phyloP scores from a whole-genome alignment of 345 rosid species.

The Arabis hirsuta region DNA sequence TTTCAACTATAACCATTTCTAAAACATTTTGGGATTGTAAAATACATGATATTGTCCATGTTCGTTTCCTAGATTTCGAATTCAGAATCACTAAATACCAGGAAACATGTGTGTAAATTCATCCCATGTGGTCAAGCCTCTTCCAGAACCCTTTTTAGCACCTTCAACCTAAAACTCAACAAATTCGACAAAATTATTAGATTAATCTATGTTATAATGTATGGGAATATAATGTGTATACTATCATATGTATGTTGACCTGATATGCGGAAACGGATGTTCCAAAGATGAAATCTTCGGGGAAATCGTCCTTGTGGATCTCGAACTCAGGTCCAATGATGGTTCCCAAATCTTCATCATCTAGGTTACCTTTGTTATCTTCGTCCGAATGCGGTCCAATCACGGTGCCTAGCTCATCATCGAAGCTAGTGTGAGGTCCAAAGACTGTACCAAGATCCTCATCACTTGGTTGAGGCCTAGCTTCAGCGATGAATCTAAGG shows the following conservation, averaged over 20 bases:
- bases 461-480: slow-evolving; percentile 41
- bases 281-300: slow-evolving; percentile 40
- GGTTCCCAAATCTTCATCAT: not conserved
- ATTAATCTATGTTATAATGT: not conserved
- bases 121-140: slow-evolving; percentile 46
- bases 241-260: slow-evolving; percentile 14
- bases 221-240: not conserved
- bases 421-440: slow-evolving; percentile 33
- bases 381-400: slow-evolving; percentile 29
- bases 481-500: slow-evolving; percentile 37
- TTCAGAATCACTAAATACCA: slow-evolving; percentile 15
- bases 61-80: not conserved
- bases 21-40: not conserved
- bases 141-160: slow-evolving; percentile 45
- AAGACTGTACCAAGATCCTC: slow-evolving; percentile 36
- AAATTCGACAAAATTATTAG: not conserved
- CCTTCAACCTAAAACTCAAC: slow-evolving; percentile 42
- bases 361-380: not conserved
- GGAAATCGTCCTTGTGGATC: slow-evolving; percentile 31
- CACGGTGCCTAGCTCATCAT: slow-evolving; percentile 36
- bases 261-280: slow-evolving; percentile 44
- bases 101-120: slow-evolving; percentile 44
- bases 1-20: not conserved
- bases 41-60: not conserved
- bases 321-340: slow-evolving; percentile 44